Evolutionary conservation across 176 grass and related monocot genomes (phyloP).

Genomic region (Oryza glaberrima): DNA sequence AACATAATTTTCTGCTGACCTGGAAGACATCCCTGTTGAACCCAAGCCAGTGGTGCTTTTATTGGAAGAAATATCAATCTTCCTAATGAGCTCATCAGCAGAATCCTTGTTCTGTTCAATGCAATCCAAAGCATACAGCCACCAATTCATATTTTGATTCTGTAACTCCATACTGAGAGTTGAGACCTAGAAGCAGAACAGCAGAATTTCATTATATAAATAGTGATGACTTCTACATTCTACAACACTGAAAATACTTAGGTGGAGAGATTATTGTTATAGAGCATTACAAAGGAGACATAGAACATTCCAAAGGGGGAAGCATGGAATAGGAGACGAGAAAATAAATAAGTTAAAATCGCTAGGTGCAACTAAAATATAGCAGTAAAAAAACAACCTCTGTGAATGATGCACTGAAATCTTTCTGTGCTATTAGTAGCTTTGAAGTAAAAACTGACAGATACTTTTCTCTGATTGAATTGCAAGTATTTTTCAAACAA

Average conservation of each 20-base stretch:
- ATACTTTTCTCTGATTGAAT: constrained; percentile 79
- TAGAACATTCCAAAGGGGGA: constrained; percentile 10
- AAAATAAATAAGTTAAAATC: constrained; percentile 28
- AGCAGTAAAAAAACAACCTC: constrained; percentile 56
- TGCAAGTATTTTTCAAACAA: constrained; percentile 84
- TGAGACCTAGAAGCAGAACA: constrained; percentile 58
- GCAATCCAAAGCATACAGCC: constrained; percentile 75
- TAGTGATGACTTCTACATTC: background rate
- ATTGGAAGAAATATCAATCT: constrained; percentile 75
- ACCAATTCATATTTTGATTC: constrained; percentile 68
- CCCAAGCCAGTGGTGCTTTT: constrained; percentile 71
- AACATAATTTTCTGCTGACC: constrained; percentile 55
- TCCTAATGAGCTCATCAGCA: constrained; percentile 66
- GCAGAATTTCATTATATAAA: constrained; percentile 23
- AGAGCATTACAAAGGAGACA: background rate
- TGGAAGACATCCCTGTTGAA: constrained; percentile 65
- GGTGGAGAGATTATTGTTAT: background rate
- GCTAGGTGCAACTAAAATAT: constrained; percentile 12
- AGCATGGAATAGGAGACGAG: constrained; percentile 14
- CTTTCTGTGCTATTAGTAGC: constrained; percentile 67
- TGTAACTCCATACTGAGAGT: constrained; percentile 61
- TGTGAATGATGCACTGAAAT: constrained; percentile 70
- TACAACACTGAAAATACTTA: background rate
- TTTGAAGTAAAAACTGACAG: constrained; percentile 72
- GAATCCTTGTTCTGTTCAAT: constrained; percentile 73